Evolutionary conservation across 768 basidiomycete species (phyloP).

Genomic region (Boletus rufocinnamomeus): DNA sequence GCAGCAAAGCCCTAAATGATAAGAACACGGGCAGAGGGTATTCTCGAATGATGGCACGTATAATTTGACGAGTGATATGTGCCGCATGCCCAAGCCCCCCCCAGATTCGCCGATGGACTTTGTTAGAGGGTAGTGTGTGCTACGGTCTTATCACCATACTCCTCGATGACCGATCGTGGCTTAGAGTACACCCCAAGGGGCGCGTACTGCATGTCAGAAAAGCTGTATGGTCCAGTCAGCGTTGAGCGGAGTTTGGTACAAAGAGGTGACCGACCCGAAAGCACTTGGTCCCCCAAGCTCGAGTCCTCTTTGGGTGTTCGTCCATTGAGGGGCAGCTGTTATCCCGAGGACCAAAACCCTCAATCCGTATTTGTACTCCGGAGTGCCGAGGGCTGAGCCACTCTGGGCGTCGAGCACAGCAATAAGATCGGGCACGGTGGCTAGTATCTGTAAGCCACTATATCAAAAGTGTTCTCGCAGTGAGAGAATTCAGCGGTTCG

Average conservation of each 20-base stretch:
- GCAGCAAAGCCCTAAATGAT: not conserved
- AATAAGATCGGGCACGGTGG: conserved; percentile 66
- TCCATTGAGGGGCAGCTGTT: conserved; percentile 57
- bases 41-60: conserved; percentile 2
- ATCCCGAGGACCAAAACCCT: conserved; percentile 54
- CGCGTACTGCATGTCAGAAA: conserved; percentile 36
- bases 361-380: conserved; percentile 60
- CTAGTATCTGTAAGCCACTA: conserved; percentile 41
- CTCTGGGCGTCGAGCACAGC: conserved; percentile 62
- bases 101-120: conserved; percentile 6
- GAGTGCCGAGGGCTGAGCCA: conserved; percentile 63
- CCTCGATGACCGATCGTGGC: conserved; percentile 50
- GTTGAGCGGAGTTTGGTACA: not conserved
- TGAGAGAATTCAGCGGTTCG: not conserved
- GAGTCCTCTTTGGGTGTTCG: conserved; percentile 49
- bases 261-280: conserved; percentile 45
- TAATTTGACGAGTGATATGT: not conserved
- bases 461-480: conserved; percentile 4
- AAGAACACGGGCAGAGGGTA: conserved; percentile 7
- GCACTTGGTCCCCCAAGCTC: conserved; percentile 52
- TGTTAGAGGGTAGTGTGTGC: not conserved
- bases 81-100: not conserved
- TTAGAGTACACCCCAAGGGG: conserved; percentile 44
- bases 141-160: conserved; percentile 31
- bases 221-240: conserved; percentile 23